Base-by-base conservation (phyloP, 257 asterid species). In the Nicotiana benthamiana region DNA sequence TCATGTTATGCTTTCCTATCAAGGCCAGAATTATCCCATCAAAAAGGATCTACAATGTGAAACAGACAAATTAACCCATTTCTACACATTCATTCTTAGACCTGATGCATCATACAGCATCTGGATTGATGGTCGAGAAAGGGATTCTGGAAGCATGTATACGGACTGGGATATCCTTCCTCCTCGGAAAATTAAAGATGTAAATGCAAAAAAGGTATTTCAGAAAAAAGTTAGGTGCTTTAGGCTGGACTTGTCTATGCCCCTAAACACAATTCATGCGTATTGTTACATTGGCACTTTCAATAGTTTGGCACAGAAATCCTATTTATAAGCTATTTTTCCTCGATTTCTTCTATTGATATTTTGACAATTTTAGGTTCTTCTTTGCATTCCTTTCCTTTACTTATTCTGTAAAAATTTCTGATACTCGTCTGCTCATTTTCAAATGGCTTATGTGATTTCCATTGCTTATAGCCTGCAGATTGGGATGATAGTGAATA, bases 61-160 rank as follows among this genome's bases (percentile, higher is more conserved):
- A 80, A 86, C 86, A 7, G 86, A 86, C 84, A 86, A 86, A 82
- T 67, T 86, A 70, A 86, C 87, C 32, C 89, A 84, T 82, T 86
- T 86, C 82, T 86, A 86, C 79, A 86, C 89, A 34, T 84, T 86
- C 80, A 84, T 86, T 82, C 77, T 86, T 56, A 86, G 84, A 81
- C 87, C 89, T 40, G 87, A 86, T 82, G 87, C 87, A 52, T 79
- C 89, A 9, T 86, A 86, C 78, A 80, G 67, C 27, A 30, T 83
- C 59, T 80, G 78, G 62, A 75, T 83, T 54, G 86, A 83, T 77
- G 75, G 66, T 22, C 67, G 77, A 15, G 84, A 83, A 75, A 83
- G 83, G 77, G 79, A 75, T 32, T 72, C 83, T 53, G 86, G 86
- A 66, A 83, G 86, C 77, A 63, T 83, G 79, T 83, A 83, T 53